These are phyloP conservation scores for Aspergillus carlsbadensis DNA, from an alignment of 495 filamentous ascomycete species.

Conservation along the genomic window DNA sequence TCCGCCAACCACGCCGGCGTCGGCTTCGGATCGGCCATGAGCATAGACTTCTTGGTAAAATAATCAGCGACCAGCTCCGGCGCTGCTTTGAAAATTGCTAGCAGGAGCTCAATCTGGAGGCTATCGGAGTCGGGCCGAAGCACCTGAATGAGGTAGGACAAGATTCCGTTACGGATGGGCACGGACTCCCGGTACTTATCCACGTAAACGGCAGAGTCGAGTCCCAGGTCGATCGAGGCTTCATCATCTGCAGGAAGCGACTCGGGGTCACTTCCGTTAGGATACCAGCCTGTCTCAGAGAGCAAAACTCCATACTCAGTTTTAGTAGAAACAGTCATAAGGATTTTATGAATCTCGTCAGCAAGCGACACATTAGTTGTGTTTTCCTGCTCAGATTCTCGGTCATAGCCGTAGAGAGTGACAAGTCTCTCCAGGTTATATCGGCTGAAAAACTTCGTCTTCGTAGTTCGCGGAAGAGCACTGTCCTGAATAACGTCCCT, in stretches of 20 bases:
- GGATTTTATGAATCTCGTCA: conserved; percentile 64
- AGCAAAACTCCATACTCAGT: conserved; percentile 67
- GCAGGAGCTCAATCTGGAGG: conserved; percentile 76
- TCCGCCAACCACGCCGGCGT: conserved; percentile 94
- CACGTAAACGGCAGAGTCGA: conserved; percentile 66
- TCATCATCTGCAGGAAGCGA: conserved; percentile 38
- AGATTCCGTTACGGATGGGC: conserved; percentile 70
- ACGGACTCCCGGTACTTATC: conserved; percentile 62
- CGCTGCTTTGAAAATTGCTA: conserved; percentile 73
- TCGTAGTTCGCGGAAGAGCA: conserved; percentile 64
- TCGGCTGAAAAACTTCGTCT: conserved; percentile 69
- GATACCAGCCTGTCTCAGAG: conserved; percentile 69
- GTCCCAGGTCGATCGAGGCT: conserved; percentile 60
- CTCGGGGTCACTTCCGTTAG: conserved; percentile 61
- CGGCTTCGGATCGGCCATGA: conserved; percentile 86
- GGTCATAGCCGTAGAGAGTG: conserved; percentile 65
- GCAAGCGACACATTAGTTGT: conserved; percentile 45
- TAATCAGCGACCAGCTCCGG: conserved; percentile 86
- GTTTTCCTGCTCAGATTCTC: conserved; percentile 37
- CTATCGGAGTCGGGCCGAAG: conserved; percentile 80
- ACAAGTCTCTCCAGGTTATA: conserved; percentile 69
- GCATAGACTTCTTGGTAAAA: conserved; percentile 74
- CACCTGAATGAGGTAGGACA: conserved; percentile 73
- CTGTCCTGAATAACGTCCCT: conserved; percentile 67
- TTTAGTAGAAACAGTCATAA: conserved; percentile 71